Evolutionary conservation across 257 asterid species (phyloP).

Genomic region (Leptodermis oblonga): DNA sequence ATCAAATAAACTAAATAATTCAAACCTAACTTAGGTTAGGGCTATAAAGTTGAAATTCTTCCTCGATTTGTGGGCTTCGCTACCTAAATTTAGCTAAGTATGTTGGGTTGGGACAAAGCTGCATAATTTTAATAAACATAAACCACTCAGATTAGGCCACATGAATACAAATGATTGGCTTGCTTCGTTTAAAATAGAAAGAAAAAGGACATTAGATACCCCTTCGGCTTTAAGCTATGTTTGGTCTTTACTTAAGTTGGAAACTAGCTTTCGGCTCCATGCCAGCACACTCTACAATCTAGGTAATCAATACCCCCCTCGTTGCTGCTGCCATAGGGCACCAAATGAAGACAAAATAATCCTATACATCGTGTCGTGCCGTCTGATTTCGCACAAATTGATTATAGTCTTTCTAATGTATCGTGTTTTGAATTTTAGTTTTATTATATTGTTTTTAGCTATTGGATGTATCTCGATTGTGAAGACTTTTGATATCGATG

Average conservation of each 20-base stretch:
- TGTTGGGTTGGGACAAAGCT: conserved; percentile 1
- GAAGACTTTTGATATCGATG: too few species aligned
- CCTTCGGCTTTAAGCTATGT: not conserved
- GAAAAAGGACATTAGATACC: not conserved
- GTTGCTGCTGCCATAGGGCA: too few species aligned
- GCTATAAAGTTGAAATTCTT: not conserved
- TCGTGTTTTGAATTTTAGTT: too few species aligned
- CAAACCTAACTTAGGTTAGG: too few species aligned
- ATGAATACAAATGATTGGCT: not conserved
- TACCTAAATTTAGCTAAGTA: conserved; percentile 4
- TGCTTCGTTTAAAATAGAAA: not conserved
- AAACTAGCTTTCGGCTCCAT: not conserved
- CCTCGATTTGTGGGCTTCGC: conserved; percentile 13
- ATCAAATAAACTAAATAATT: too few species aligned
- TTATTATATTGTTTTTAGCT: too few species aligned
- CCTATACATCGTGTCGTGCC: too few species aligned
- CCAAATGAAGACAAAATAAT: too few species aligned
- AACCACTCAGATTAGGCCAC: conserved; percentile 12
- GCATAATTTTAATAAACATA: conserved; percentile 1
- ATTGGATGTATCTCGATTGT: too few species aligned
- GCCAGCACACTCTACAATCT: not conserved
- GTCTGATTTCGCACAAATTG: too few species aligned
- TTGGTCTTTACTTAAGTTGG: not conserved
- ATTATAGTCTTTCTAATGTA: too few species aligned
- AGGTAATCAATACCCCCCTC: too few species aligned